Percentiles rank a stretch among this genome's conserved stretches.
Conservation (phyloP, 148 eudicot species). For the Diospyros lotus region DNA sequence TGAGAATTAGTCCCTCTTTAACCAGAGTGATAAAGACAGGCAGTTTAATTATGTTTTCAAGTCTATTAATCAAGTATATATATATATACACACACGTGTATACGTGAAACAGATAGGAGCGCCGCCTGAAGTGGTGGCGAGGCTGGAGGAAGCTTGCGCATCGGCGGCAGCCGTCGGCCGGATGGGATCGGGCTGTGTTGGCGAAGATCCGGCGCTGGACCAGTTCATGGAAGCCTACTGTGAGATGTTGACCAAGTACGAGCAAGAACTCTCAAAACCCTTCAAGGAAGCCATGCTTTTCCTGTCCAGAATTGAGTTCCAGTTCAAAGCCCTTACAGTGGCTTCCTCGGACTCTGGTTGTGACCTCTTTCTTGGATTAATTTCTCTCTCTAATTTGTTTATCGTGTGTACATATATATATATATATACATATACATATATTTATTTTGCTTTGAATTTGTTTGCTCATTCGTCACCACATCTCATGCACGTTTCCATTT, state of each 20-base stretch:
- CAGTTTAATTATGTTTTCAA: not conserved
- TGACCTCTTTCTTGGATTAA: slow-evolving; percentile 7
- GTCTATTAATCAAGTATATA: not conserved
- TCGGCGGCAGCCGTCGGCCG: slow-evolving; percentile 28
- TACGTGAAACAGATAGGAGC: slow-evolving; percentile 69
- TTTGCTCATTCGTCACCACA: not conserved
- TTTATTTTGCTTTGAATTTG: not conserved
- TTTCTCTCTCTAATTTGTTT: slow-evolving; percentile 10
- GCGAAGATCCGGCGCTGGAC: slow-evolving; percentile 88
- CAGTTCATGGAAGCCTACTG: slow-evolving; percentile 98
- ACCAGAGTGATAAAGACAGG: not conserved
- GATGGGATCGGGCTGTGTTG: slow-evolving; percentile 28
- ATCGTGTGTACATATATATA: not conserved
- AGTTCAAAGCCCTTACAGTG: slow-evolving; percentile 75
- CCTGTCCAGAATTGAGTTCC: slow-evolving; percentile 75
- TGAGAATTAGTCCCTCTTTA: not conserved
- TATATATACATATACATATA: not conserved
- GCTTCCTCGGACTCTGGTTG: slow-evolving; percentile 64
- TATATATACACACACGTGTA: not conserved
- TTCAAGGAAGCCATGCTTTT: slow-evolving; percentile 95
- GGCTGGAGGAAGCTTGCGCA: slow-evolving; percentile 69
- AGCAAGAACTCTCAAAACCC: slow-evolving; percentile 88
- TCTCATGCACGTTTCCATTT: slow-evolving; percentile 33
- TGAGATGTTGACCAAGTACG: slow-evolving; percentile 90
- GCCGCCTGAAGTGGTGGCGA: slow-evolving; percentile 87